A percentile compares a stretch with the other conserved stretches of the same genome.
phyloP scores from a whole-genome alignment of 1,284 basidiomycete genomes.

The Ceratobasidium sp. region DNA sequence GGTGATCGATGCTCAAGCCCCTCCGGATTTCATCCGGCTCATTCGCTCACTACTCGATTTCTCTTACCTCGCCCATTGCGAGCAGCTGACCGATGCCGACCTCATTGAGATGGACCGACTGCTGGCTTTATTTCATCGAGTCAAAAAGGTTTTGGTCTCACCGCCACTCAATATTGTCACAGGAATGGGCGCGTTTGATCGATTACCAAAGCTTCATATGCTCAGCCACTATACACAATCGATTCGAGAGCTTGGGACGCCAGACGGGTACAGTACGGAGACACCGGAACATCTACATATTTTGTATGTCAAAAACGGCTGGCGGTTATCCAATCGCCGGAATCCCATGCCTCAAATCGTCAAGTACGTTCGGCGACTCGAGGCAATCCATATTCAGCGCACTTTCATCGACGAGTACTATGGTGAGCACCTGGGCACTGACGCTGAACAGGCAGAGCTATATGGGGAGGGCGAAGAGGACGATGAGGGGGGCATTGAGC shows the following conservation, averaged over 20 bases:
- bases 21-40: neutral
- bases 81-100: neutral
- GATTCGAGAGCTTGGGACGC: slow-evolving; percentile 12
- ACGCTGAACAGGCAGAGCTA: neutral
- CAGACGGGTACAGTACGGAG: slow-evolving; percentile 25
- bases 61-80: neutral
- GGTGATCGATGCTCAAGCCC: neutral
- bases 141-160: neutral
- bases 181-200: neutral
- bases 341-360: slow-evolving; percentile 12
- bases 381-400: slow-evolving; percentile 8
- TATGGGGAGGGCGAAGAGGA: neutral
- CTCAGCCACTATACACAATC: neutral
- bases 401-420: neutral
- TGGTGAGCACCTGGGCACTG: neutral
- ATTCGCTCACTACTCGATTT: neutral
- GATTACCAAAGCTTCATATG: slow-evolving; percentile 11
- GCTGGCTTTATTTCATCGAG: neutral
- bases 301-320: slow-evolving; percentile 7
- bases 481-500: neutral
- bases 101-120: neutral
- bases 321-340: neutral
- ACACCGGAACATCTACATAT: slow-evolving; percentile 26
- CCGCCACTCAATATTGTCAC: neutral
- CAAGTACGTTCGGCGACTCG: slow-evolving; percentile 10